Conservation (phyloP, 2,329 filamentous ascomycete genomes). For the Stagonosporopsis chrysanthemi region DNA sequence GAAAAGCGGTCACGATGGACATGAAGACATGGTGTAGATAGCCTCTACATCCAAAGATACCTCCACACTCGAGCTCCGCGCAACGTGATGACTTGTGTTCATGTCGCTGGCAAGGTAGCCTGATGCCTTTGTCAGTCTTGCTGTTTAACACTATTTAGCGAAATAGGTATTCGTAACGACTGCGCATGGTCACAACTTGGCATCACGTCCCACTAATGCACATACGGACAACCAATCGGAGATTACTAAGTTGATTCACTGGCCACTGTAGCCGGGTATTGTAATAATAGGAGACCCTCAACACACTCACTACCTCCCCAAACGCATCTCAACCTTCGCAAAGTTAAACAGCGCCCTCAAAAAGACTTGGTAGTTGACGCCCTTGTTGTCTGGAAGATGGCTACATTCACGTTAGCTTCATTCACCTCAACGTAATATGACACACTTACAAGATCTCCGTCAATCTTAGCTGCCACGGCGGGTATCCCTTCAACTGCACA, state of each 20-base stretch:
- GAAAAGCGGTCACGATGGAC: slow-evolving; percentile 39
- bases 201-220: background rate
- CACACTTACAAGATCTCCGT: slow-evolving; percentile 84
- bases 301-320: slow-evolving; percentile 64
- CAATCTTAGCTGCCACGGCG: slow-evolving; percentile 93
- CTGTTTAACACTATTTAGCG: too few species aligned
- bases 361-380: slow-evolving; percentile 94
- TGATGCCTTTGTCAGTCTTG: too few species aligned
- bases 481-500: slow-evolving; percentile 87
- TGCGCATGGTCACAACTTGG: background rate
- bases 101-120: too few species aligned
- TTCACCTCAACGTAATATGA: slow-evolving; percentile 7
- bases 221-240: background rate
- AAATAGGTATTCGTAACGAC: background rate
- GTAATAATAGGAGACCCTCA: slow-evolving; percentile 11
- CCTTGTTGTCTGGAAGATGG: slow-evolving; percentile 72
- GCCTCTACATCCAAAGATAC: slow-evolving; percentile 43
- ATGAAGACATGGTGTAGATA: slow-evolving; percentile 44
- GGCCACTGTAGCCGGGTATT: slow-evolving; percentile 27
- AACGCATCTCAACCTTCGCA: slow-evolving; percentile 86
- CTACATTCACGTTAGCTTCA: slow-evolving; percentile 32
- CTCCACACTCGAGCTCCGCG: slow-evolving; percentile 23
- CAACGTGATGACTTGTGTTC: slow-evolving; percentile 12
- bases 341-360: slow-evolving; percentile 83
- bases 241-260: background rate